Evolutionary conservation across 2,329 filamentous ascomycete species (phyloP).

Genomic region (Neodidymelliopsis sp.): DNA sequence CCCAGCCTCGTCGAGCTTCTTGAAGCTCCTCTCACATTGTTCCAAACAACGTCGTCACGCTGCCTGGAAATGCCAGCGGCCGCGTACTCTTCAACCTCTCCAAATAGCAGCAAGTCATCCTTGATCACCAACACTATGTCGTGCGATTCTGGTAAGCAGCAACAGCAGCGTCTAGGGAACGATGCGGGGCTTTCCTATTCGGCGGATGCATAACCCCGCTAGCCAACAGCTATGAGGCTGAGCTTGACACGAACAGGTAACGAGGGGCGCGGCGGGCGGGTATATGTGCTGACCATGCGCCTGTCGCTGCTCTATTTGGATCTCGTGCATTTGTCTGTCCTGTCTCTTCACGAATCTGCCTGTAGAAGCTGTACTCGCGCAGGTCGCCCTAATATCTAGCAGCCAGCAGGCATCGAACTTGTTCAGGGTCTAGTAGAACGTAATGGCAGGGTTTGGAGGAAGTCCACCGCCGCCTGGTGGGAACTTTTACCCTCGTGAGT

Average conservation of each 20-base stretch:
- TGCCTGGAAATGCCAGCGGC: too few relatives aligned
- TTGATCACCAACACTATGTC: neutral
- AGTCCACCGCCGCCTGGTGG: conserved; percentile 46
- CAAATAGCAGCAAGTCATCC: conserved; percentile 1
- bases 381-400: conserved; percentile 8
- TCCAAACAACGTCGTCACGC: neutral
- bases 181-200: conserved; percentile 15
- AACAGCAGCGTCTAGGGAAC: conserved; percentile 7
- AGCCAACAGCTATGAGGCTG: conserved; percentile 45
- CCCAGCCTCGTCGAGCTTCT: conserved; percentile 4
- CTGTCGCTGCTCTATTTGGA: conserved; percentile 1
- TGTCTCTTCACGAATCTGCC: too few relatives aligned
- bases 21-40: conserved; percentile 7
- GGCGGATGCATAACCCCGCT: conserved; percentile 37
- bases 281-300: conserved; percentile 34
- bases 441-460: conserved; percentile 37
- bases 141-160: conserved; percentile 13
- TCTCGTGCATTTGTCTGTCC: neutral
- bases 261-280: conserved; percentile 27
- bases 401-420: neutral
- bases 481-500: conserved; percentile 48
- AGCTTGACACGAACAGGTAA: conserved; percentile 33
- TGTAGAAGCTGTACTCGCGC: conserved; percentile 1
- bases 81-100: neutral
- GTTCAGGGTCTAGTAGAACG: neutral